Evolutionary conservation across 2,329 filamentous ascomycete species (phyloP), one percentile per base, ranked within the genome.

Genomic region (Alternaria tenuissima): DNA sequence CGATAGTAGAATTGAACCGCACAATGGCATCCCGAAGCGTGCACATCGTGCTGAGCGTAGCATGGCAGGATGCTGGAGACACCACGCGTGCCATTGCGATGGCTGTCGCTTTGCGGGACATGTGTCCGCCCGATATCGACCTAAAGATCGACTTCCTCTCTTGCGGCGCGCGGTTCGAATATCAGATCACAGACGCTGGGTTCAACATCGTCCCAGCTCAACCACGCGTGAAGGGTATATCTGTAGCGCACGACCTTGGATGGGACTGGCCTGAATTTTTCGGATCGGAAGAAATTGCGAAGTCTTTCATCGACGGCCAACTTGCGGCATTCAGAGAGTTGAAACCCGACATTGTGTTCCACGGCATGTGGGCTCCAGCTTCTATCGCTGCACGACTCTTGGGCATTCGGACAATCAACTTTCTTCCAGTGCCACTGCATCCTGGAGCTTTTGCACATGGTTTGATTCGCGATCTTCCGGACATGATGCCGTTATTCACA

Each of bases 191-290:
- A 24, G 63, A 73, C 52, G 73, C 72, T 44, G 71, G 72, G 4
- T 76, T 76, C 64, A 62, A 65, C 55, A 74, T 76, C n/a, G 73
- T 75, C 9, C 62, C 70, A 7, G 70, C 69, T 11, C 68, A 73
- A 48, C 73, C 73, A 30, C 70, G 71, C 8, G 73, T 76, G 6
- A 70, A 71, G 49, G 73, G 73, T 6, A 66, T 72, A 34, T 72
- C 69, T 8, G 73, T 76, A 11, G 72, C 72, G 9, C 70, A 76
- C 39, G 73, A 76, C 51, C 68, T 76, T 5, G 73, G 73, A 7
- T 75, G 72, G 72, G 73, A 76, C 48, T 76, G 72, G 61, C 73
- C 73, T 5, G 73, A 76, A 36, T 76, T 76, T 58, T 76, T 76
- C 47, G 73, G 73, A 30, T 75, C 72, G 7, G 65, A 69, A 56